A percentile compares a stretch with the other conserved stretches of the same genome.
Conservation (phyloP, 306 rosid genomes). For the Castanea mollissima region DNA sequence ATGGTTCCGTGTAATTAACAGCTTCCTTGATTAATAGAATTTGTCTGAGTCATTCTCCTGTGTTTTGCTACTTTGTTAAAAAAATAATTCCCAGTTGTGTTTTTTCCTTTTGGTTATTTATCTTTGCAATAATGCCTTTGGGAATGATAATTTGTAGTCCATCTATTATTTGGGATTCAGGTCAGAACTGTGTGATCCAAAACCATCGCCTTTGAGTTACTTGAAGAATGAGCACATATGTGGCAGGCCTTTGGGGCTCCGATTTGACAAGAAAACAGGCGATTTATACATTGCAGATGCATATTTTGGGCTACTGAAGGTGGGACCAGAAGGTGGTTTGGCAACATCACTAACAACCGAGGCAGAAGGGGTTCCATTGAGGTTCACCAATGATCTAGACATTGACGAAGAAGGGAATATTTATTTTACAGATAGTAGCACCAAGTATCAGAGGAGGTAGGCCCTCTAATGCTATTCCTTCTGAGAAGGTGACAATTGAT, state of each 20-base stretch:
- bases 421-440: conserved; percentile 85
- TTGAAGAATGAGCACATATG: conserved; percentile 78
- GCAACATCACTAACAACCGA: conserved; percentile 78
- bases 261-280: conserved; percentile 91
- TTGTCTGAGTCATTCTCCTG: background rate
- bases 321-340: conserved; percentile 88
- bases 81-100: background rate
- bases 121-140: background rate
- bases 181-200: conserved; percentile 74
- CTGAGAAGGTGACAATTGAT: background rate
- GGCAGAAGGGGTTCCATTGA: conserved; percentile 74
- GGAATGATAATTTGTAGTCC: conserved; percentile 4
- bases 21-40: background rate
- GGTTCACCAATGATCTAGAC: conserved; percentile 84
- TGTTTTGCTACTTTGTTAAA: background rate
- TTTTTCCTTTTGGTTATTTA: background rate
- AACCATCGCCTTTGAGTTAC: conserved; percentile 65
- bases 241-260: conserved; percentile 93
- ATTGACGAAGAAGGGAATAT: conserved; percentile 77
- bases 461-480: conserved; percentile 13
- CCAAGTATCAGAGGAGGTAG: conserved; percentile 73
- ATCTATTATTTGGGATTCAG: conserved; percentile 35
- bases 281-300: conserved; percentile 93
- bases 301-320: conserved; percentile 79
- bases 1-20: background rate